A percentile compares a stretch with the other conserved stretches of the same genome.
Evolutionary conservation across 2,329 filamentous ascomycete genomes (phyloP).

Genomic region (Lecanicillium sp.): DNA sequence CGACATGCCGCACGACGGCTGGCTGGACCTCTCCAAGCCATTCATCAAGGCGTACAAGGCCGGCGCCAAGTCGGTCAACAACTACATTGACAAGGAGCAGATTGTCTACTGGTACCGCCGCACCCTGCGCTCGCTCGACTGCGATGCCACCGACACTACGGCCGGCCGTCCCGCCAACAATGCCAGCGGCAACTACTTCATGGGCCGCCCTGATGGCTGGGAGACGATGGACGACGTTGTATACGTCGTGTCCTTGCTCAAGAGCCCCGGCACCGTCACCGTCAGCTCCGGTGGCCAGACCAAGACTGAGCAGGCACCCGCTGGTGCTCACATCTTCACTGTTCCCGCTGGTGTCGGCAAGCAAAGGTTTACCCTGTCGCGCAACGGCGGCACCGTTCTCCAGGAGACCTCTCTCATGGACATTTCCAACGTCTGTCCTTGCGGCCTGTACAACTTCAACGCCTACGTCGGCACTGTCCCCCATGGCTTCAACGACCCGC

Average conservation of each 20-base stretch:
- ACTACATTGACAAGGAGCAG: conserved; percentile 38
- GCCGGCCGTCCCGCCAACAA: conserved; percentile 33
- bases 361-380: conserved; percentile 6
- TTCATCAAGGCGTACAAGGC: conserved; percentile 46
- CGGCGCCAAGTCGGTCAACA: conserved; percentile 28
- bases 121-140: conserved; percentile 35
- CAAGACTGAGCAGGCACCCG: conserved; percentile 22
- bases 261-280: conserved; percentile 32
- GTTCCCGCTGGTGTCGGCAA: conserved; percentile 8
- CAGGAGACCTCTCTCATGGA: conserved; percentile 9
- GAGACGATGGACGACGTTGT: conserved; percentile 40
- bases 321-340: conserved; percentile 18
- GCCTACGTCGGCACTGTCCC: conserved; percentile 10
- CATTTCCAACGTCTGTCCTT: conserved; percentile 10
- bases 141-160: conserved; percentile 45
- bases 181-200: conserved; percentile 42
- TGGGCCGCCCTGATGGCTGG: conserved; percentile 41
- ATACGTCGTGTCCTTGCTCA: conserved; percentile 45
- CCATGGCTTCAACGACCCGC: conserved; percentile 14
- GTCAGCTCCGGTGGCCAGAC: conserved; percentile 36
- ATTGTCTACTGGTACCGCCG: conserved; percentile 50
- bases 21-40: conserved; percentile 44
- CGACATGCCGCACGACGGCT: conserved; percentile 44
- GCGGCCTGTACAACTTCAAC: conserved; percentile 10
- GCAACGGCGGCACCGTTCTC: conserved; percentile 5